phyloP scores from a whole-genome alignment of 2,329 filamentous ascomycete species.

The Trichoderma sp. region DNA sequence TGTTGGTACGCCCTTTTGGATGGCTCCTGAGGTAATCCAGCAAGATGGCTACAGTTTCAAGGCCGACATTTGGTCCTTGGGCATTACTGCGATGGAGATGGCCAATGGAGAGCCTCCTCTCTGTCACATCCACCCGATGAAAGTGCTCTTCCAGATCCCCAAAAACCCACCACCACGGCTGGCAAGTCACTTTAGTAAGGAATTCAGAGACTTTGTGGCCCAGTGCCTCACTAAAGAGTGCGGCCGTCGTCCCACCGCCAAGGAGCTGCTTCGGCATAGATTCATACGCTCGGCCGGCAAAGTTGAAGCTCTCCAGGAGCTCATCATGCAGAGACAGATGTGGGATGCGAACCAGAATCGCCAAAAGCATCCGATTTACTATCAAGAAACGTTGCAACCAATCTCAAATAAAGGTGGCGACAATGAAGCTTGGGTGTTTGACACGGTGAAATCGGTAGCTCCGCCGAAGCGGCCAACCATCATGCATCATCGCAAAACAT shows the following conservation, averaged over 20 bases:
- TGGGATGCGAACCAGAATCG: slow-evolving; percentile 73
- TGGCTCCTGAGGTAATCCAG: slow-evolving; percentile 92
- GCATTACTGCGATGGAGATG: slow-evolving; percentile 88
- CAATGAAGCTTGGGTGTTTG: slow-evolving; percentile 90
- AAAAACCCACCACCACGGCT: slow-evolving; percentile 82
- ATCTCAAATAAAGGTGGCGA: slow-evolving; percentile 63
- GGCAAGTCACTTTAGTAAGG: slow-evolving; percentile 80
- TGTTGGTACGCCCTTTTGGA: slow-evolving; percentile 96
- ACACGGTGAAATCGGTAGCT: slow-evolving; percentile 76
- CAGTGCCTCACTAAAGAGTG: slow-evolving; percentile 91
- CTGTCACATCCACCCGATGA: slow-evolving; percentile 85
- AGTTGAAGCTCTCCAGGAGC: slow-evolving; percentile 80
- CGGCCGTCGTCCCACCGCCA: slow-evolving; percentile 77
- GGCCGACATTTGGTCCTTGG: slow-evolving; percentile 89
- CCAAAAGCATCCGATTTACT: slow-evolving; percentile 73
- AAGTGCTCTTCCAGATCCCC: slow-evolving; percentile 86
- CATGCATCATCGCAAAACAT: slow-evolving; percentile 53
- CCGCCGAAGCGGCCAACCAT: slow-evolving; percentile 47
- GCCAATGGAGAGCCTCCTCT: slow-evolving; percentile 86
- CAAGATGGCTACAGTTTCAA: slow-evolving; percentile 82
- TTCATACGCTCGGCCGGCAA: slow-evolving; percentile 88
- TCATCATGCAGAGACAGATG: slow-evolving; percentile 78
- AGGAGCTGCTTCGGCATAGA: slow-evolving; percentile 80
- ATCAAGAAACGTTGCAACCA: slow-evolving; percentile 83
- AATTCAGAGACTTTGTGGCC: slow-evolving; percentile 91